phyloP scores from a whole-genome alignment of 1,284 basidiomycete genomes.

The Boletus mariae region DNA sequence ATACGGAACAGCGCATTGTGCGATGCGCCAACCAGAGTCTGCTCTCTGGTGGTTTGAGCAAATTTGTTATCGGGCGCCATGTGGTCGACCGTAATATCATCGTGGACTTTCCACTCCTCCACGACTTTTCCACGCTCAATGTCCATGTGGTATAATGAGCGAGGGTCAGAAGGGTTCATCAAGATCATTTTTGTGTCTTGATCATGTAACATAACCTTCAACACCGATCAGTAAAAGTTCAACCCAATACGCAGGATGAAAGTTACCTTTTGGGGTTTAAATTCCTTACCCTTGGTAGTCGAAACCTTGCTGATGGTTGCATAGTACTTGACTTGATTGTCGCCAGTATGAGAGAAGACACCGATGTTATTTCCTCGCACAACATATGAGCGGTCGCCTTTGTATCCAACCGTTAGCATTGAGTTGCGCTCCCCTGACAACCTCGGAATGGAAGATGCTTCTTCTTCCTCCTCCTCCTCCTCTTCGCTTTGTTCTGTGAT shows the following conservation, averaged over 20 bases:
- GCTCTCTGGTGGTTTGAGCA: slow-evolving; percentile 88
- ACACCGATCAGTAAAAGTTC: slow-evolving; percentile 10
- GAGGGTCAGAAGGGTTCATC: slow-evolving; percentile 82
- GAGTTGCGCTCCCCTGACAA: slow-evolving; percentile 73
- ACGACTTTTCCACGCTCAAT: slow-evolving; percentile 96
- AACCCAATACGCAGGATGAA: not conserved
- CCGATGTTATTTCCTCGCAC: slow-evolving; percentile 95
- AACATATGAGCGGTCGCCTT: slow-evolving; percentile 94
- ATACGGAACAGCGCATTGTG: slow-evolving; percentile 96
- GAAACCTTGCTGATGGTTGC: slow-evolving; percentile 86
- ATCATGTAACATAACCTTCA: slow-evolving; percentile 93
- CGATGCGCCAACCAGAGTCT: slow-evolving; percentile 91
- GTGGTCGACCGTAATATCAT: slow-evolving; percentile 81
- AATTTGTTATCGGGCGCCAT: slow-evolving; percentile 94
- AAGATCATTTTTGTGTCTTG: slow-evolving; percentile 96
- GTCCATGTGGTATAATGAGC: slow-evolving; percentile 90
- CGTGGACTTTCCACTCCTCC: slow-evolving; percentile 97
- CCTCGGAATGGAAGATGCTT: slow-evolving; percentile 37
- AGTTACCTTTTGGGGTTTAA: slow-evolving; percentile 82
- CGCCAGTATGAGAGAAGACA: slow-evolving; percentile 86
- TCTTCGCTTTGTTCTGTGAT: slow-evolving; percentile 47
- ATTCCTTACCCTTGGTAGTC: slow-evolving; percentile 79
- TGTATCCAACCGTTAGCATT: slow-evolving; percentile 93
- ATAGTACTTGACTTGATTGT: slow-evolving; percentile 81
- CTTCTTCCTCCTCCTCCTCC: slow-evolving; percentile 56